Conservation (phyloP, 148 eudicot genomes). For the Camellia granthamiana region DNA sequence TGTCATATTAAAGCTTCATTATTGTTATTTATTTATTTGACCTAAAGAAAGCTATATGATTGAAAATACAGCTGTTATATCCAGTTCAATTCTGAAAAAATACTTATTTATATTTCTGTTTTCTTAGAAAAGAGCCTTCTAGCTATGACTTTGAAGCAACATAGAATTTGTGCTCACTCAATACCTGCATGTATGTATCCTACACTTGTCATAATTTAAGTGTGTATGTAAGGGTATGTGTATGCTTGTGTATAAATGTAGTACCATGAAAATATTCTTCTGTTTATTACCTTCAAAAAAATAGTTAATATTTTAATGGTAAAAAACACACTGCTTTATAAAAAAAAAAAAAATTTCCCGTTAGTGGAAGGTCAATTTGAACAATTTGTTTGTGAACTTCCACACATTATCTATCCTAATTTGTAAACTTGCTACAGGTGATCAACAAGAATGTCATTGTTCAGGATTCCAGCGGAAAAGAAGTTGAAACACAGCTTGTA, state of each 20-base stretch:
- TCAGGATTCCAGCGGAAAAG: conserved; percentile 59
- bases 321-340: background rate
- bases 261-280: background rate
- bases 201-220: background rate
- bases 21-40: background rate
- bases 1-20: background rate
- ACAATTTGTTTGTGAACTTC: background rate
- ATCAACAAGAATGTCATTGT: conserved; percentile 52
- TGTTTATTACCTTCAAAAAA: background rate
- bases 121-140: background rate
- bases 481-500: conserved; percentile 71
- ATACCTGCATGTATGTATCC: background rate
- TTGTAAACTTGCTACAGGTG: conserved; percentile 43
- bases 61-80: background rate
- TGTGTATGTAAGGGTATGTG: background rate
- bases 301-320: background rate
- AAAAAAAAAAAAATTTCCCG: too few relatives aligned
- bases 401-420: conserved; percentile 1
- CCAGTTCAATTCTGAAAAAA: background rate
- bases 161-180: background rate
- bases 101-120: background rate
- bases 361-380: background rate
- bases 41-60: background rate
- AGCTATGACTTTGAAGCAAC: background rate
- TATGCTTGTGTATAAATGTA: background rate